Percentiles rank a stretch among this genome's conserved stretches.
Evolutionary conservation across 2,329 filamentous ascomycete species (phyloP).

Genomic region (Metarhizium robertsii): DNA sequence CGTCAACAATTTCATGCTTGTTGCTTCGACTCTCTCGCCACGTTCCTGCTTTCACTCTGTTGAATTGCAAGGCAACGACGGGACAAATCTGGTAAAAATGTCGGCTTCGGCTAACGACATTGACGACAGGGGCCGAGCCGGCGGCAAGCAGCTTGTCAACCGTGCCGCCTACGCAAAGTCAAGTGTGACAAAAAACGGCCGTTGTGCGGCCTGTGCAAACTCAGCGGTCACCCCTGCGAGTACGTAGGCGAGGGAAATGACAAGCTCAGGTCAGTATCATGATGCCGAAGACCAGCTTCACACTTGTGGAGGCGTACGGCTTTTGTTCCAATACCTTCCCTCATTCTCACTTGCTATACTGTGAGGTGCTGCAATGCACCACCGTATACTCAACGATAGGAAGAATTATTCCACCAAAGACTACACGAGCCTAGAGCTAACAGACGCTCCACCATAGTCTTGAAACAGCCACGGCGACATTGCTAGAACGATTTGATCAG

Average conservation of each 20-base stretch:
- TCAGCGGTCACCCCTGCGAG: conserved; percentile 10
- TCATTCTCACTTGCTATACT: neutral
- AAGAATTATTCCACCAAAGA: neutral
- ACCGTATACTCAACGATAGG: neutral
- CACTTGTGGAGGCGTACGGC: neutral
- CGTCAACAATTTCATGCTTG: too few relatives aligned
- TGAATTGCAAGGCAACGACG: too few relatives aligned
- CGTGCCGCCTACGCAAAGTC: conserved; percentile 4
- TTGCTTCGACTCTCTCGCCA: neutral
- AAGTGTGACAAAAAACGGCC: conserved; percentile 11
- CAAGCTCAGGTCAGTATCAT: conserved; percentile 9
- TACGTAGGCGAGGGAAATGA: conserved; percentile 9
- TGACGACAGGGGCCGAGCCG: conserved; percentile 4
- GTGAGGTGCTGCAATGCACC: neutral
- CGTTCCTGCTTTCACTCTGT: neutral
- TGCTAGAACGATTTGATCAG: conserved; percentile 10
- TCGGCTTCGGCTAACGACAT: neutral
- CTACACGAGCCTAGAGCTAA: neutral
- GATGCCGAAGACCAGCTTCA: neutral
- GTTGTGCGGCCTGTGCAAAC: conserved; percentile 6
- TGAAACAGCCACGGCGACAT: conserved; percentile 9
- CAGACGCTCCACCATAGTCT: conserved; percentile 3
- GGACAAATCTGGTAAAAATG: neutral
- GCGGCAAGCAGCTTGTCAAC: conserved; percentile 11
- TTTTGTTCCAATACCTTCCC: neutral